Percentiles rank a stretch among this genome's conserved stretches.
These are phyloP conservation scores for Suaeda aralocaspica DNA, from an alignment of 148 eudicot genomes.

Conservation along the genomic window DNA sequence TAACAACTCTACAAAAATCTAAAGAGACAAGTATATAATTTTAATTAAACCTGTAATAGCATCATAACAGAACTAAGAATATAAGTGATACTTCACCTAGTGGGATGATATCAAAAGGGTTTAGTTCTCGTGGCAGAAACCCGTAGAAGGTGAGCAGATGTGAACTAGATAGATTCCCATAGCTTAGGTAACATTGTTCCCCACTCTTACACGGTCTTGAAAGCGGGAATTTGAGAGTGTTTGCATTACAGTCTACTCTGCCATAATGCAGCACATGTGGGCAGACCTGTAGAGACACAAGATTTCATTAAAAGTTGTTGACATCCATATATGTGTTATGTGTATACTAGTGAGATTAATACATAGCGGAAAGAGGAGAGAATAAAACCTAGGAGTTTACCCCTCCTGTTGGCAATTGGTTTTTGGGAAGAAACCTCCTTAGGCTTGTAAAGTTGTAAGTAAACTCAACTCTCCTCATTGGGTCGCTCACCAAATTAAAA, in stretches of 20 bases:
- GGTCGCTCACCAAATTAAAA: no score
- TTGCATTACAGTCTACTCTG: conserved; percentile 59
- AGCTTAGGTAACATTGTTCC: conserved; percentile 85
- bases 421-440: no score
- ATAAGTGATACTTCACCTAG: conserved; percentile 44
- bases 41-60: no score
- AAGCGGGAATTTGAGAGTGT: conserved; percentile 65
- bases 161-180: conserved; percentile 81
- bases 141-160: conserved; percentile 91
- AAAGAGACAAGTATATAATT: no score
- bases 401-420: no score
- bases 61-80: neutral
- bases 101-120: conserved; percentile 78
- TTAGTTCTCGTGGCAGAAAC: conserved; percentile 60
- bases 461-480: no score
- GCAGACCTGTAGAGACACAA: conserved; percentile 42
- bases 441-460: no score
- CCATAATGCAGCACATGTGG: conserved; percentile 89
- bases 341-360: no score
- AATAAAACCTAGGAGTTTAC: no score
- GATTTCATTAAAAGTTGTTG: neutral
- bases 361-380: no score
- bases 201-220: conserved; percentile 79
- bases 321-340: no score
- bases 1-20: no score